These are phyloP conservation scores for Pseudoneurospora amorphoporcata DNA, from an alignment of 495 filamentous ascomycete species.

Conservation along the genomic window DNA sequence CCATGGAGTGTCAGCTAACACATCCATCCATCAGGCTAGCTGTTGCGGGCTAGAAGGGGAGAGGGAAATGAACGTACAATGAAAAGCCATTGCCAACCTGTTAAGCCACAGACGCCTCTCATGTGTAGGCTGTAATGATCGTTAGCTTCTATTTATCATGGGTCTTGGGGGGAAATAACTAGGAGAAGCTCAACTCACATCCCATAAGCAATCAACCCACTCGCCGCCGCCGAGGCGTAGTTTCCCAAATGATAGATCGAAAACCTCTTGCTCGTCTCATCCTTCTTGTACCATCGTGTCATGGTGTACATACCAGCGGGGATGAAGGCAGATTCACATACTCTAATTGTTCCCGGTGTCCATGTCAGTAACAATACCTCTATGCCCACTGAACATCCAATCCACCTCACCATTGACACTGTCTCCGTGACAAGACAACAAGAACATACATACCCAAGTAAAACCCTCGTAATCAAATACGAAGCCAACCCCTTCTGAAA, in stretches of 20 bases:
- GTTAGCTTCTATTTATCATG: slow-evolving; percentile 36
- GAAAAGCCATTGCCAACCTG: slow-evolving; percentile 58
- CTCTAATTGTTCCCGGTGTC: neutral
- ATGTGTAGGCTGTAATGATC: slow-evolving; percentile 27
- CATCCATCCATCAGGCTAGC: too few species aligned
- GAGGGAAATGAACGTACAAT: slow-evolving; percentile 4
- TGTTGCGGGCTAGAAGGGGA: too few species aligned
- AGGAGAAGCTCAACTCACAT: slow-evolving; percentile 8
- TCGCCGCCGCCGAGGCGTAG: slow-evolving; percentile 24
- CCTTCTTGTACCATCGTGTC: slow-evolving; percentile 49
- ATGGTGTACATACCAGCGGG: slow-evolving; percentile 49
- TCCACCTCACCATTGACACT: too few species aligned
- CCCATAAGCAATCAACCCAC: slow-evolving; percentile 18
- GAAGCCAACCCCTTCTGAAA: slow-evolving; percentile 43
- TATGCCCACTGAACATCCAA: too few species aligned
- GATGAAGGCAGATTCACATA: slow-evolving; percentile 49
- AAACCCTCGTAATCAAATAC: slow-evolving; percentile 41
- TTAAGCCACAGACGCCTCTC: slow-evolving; percentile 35
- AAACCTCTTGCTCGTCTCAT: slow-evolving; percentile 45
- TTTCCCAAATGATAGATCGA: slow-evolving; percentile 46
- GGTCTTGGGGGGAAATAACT: slow-evolving; percentile 4
- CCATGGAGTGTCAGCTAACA: too few species aligned
- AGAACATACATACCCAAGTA: slow-evolving; percentile 24
- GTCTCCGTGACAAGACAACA: too few species aligned
- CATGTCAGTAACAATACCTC: neutral